These are phyloP conservation scores for Osmanthus fragrans DNA, from an alignment of 257 asterid species.

Conservation along the genomic window DNA sequence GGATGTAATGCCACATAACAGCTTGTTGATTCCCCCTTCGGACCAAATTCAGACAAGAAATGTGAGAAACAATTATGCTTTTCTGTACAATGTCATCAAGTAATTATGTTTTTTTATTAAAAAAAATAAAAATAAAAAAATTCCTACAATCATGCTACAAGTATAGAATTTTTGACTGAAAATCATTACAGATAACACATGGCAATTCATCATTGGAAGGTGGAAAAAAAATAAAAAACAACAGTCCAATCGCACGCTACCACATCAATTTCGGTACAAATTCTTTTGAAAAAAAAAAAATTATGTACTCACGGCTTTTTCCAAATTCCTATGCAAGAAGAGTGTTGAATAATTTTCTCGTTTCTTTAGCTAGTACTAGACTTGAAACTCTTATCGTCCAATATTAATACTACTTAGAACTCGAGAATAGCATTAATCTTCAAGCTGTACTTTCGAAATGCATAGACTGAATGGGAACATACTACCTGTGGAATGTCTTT, in stretches of 20 bases:
- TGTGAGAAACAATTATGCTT: neutral
- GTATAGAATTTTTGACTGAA: no score
- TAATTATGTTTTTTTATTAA: neutral
- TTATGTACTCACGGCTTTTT: no score
- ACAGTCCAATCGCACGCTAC: no score
- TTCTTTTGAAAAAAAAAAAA: no score
- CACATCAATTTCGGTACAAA: no score
- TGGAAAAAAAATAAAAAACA: no score
- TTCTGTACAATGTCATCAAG: neutral
- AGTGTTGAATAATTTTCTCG: neutral
- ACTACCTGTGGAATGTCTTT: conserved; percentile 65
- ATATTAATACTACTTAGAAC: neutral
- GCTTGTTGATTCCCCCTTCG: conserved; percentile 77
- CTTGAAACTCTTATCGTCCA: neutral
- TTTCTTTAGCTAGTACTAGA: neutral
- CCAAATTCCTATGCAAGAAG: neutral
- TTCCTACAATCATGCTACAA: no score
- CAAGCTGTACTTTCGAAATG: neutral
- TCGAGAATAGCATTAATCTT: neutral
- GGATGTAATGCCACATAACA: conserved; percentile 76
- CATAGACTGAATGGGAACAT: neutral
- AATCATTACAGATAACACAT: neutral
- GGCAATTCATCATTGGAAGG: no score
- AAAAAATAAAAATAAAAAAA: no score
- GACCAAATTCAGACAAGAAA: neutral